Percentiles rank a stretch among this genome's conserved stretches.
Evolutionary conservation across 768 basidiomycete species (phyloP).

Genomic region (Pleurotus citrinopileatus): DNA sequence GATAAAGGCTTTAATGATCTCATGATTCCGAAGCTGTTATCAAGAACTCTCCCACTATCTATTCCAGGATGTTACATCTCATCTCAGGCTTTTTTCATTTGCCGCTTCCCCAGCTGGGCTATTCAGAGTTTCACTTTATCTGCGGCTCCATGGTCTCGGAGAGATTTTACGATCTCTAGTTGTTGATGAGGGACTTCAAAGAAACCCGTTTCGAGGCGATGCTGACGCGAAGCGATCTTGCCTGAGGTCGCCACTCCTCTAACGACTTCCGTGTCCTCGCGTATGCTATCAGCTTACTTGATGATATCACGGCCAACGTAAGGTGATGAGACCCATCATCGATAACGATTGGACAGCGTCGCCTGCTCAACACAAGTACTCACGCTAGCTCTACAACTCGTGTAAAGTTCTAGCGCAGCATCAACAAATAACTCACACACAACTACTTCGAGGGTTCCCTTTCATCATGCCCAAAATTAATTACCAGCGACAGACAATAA

Average conservation of each 20-base stretch:
- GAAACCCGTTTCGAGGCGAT: too few relatives aligned
- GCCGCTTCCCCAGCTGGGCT: too few relatives aligned
- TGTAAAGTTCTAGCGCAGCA: background rate
- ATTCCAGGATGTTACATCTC: background rate
- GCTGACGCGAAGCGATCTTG: too few relatives aligned
- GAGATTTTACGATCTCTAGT: too few relatives aligned
- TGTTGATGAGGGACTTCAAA: too few relatives aligned
- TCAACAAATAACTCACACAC: background rate
- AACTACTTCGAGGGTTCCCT: background rate
- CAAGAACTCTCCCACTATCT: background rate
- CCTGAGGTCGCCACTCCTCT: too few relatives aligned
- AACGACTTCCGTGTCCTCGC: too few relatives aligned
- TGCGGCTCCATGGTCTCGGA: background rate
- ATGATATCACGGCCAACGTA: too few relatives aligned
- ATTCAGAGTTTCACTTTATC: background rate
- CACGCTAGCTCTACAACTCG: background rate
- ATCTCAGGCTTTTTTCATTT: slow-evolving; percentile 7
- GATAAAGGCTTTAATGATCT: background rate
- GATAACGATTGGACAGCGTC: too few relatives aligned
- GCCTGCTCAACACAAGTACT: background rate
- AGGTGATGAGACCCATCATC: too few relatives aligned
- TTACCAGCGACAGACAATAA: background rate
- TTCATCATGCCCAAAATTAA: background rate
- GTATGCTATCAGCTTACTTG: too few relatives aligned
- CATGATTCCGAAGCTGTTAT: slow-evolving; percentile 8